Evolutionary conservation across 2,329 filamentous ascomycete genomes (phyloP), one percentile per base, ranked within the genome.

Genomic region (Ceratocystis alfenasii): DNA sequence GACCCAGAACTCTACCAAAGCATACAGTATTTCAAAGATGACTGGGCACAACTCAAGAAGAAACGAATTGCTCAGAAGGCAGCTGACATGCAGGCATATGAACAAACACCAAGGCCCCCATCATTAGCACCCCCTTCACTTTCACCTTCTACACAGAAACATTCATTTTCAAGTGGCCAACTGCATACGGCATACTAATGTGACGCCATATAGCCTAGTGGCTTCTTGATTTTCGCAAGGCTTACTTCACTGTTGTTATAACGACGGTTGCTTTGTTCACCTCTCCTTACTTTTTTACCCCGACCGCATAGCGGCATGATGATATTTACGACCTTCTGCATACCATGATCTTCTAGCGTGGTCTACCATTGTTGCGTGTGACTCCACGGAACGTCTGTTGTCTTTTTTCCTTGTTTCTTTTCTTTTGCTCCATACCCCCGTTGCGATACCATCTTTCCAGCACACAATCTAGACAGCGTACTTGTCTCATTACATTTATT

Each of bases 1-100:
- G 83, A 86, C 72, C 76, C 78, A 33, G 83, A 85, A 67, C 78
- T 87, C 44, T 76, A 79, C 68, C 78, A 80, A 68, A 83, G 82
- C 72, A 85, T 87, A 69, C 75, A 78, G 67, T 79, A 79, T 69
- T 87, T 84, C 81, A 86, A 85, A 73, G 73, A 79, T 41, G 83
- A 86, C 70, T 87, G 83, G 79, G 74, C 77, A 8, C 72, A 74
- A 17, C 75, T 84, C 36, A 81, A 81, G 73, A 76, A 77, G 66
- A 78, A 76, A 70, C 76, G 77, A 12, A 60, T 46, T 41, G 61
- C 61, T 5, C 36, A 63, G 25, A 48, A 50, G 15, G 44, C 44
- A 5, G 61, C 61, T 3, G 46, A 63, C n/a, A 48, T 48, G 41
- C 44, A 63, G 25, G 22, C 61, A n/a, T 22, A 59, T 30, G 55